Evolutionary conservation across 176 grass and related monocot genomes (phyloP).

Genomic region (Aegilops bicornis): DNA sequence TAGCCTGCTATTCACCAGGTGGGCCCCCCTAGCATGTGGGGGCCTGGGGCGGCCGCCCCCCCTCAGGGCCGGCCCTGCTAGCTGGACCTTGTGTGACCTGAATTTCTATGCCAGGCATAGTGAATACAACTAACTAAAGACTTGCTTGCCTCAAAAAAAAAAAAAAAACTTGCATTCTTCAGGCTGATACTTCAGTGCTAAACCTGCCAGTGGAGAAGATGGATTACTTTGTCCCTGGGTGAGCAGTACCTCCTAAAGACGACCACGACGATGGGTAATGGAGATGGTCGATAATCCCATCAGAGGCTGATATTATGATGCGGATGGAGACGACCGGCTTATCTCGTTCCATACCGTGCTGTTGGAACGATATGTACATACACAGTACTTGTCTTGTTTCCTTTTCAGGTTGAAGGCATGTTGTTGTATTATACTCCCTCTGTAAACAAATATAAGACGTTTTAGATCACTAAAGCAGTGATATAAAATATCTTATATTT

Average conservation of each 20-base stretch:
- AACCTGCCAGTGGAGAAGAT: slow-evolving; percentile 95
- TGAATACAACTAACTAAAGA: background rate
- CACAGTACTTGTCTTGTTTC: background rate
- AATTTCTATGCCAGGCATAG: too few species aligned
- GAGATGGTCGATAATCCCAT: background rate
- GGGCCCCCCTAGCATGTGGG: too few species aligned
- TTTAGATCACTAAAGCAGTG: too few species aligned
- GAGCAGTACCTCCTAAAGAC: background rate
- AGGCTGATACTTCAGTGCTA: slow-evolving; percentile 86
- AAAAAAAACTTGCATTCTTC: too few species aligned
- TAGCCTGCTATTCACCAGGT: too few species aligned
- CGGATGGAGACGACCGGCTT: background rate
- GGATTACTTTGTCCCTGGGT: slow-evolving; percentile 93
- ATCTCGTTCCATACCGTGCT: background rate
- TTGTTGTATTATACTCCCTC: background rate
- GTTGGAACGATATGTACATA: slow-evolving; percentile 32
- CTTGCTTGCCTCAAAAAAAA: too few species aligned
- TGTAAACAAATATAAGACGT: too few species aligned
- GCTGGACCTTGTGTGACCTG: too few species aligned
- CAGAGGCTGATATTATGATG: background rate
- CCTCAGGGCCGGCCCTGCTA: too few species aligned
- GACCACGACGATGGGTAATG: background rate
- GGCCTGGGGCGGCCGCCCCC: too few species aligned
- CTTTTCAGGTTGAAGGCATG: background rate
- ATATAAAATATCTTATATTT: too few species aligned